These are phyloP conservation scores for Lichtheimia ornata DNA, from an alignment of 371 early-diverging fungal genomes.

Conservation along the genomic window DNA sequence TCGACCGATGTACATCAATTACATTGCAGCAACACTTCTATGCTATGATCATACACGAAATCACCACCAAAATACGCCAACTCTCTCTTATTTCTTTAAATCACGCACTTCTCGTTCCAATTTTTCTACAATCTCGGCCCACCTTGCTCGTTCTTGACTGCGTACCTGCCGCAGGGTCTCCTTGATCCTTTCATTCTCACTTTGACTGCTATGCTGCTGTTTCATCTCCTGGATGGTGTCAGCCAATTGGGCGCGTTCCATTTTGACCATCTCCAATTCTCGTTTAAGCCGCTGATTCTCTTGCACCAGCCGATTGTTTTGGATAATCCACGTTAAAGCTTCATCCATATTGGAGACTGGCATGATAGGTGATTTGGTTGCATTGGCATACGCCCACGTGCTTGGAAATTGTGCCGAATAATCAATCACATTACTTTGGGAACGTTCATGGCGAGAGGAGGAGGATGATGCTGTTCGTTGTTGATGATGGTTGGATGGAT, in stretches of 20 bases:
- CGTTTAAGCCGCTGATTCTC: conserved; percentile 17
- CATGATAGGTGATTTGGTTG: not conserved
- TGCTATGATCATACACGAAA: too few relatives aligned
- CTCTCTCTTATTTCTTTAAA: not conserved
- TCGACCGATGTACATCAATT: too few relatives aligned
- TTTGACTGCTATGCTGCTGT: not conserved
- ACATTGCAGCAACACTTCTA: too few relatives aligned
- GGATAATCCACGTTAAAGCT: conserved; percentile 21
- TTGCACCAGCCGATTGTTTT: conserved; percentile 18
- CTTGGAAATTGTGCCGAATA: conserved; percentile 14
- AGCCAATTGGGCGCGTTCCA: not conserved
- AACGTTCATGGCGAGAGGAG: conserved; percentile 12
- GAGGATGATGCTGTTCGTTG: not conserved
- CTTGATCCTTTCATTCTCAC: not conserved
- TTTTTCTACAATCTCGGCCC: conserved; percentile 2
- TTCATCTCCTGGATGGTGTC: conserved; percentile 4
- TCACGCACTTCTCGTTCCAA: conserved; percentile 8
- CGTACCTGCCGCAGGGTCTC: conserved; percentile 8
- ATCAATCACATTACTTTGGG: conserved; percentile 11
- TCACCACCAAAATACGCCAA: too few relatives aligned
- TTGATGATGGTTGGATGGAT: not conserved
- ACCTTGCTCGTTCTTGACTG: conserved; percentile 4
- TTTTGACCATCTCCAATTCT: conserved; percentile 5
- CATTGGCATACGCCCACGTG: conserved; percentile 16
- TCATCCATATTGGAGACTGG: conserved; percentile 19